Evolutionary conservation across 2,329 filamentous ascomycete species (phyloP).

Genomic region (Rutstroemia sydowiana): DNA sequence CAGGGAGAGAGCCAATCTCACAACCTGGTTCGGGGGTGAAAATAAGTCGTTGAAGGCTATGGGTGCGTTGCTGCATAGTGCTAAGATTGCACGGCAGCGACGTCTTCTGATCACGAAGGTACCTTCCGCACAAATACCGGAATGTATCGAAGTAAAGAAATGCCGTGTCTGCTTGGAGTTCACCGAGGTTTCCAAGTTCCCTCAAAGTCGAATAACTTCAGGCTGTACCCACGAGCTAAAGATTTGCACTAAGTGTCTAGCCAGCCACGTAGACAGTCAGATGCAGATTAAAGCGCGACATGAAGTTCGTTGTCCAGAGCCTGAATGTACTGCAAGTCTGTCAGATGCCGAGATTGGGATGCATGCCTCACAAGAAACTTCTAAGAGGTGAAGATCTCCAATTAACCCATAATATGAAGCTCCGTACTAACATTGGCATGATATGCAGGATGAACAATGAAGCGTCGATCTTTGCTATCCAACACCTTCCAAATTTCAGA

Average conservation of each 20-base stretch:
- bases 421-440: background rate
- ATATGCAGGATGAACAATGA: background rate
- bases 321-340: background rate
- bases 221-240: background rate
- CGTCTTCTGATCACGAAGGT: too few relatives aligned
- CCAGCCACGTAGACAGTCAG: background rate
- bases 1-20: too few relatives aligned
- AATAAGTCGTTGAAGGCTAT: too few relatives aligned
- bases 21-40: too few relatives aligned
- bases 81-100: too few relatives aligned
- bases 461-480: background rate
- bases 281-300: background rate
- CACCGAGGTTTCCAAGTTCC: background rate
- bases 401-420: too few relatives aligned
- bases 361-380: background rate
- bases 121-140: too few relatives aligned
- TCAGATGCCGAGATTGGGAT: background rate
- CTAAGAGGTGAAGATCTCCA: background rate
- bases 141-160: background rate
- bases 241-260: background rate
- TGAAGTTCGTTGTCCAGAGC: background rate
- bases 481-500: background rate
- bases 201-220: background rate
- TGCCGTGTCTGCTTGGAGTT: background rate
- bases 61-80: too few relatives aligned